phyloP scores from a whole-genome alignment of 768 basidiomycete genomes.

The Cystofilobasidium macerans region DNA sequence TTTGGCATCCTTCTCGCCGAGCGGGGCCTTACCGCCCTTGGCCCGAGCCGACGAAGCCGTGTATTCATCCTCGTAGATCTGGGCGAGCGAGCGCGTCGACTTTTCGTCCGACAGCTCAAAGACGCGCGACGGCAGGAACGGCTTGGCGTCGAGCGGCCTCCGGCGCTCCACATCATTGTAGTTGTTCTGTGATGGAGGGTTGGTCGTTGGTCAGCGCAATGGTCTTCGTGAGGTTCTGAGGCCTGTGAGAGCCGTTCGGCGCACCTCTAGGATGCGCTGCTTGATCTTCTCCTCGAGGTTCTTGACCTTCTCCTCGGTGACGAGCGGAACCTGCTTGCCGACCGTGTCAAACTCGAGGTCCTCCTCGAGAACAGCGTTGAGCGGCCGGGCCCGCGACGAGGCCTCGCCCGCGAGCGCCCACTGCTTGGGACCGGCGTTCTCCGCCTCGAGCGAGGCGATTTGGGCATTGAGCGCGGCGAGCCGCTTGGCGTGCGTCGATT shows the following conservation, averaged over 20 bases:
- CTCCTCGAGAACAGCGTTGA: slow-evolving; percentile 83
- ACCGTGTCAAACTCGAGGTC: slow-evolving; percentile 90
- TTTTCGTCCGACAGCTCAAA: slow-evolving; percentile 83
- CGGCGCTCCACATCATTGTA: slow-evolving; percentile 91
- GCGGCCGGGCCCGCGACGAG: slow-evolving; percentile 64
- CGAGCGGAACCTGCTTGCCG: slow-evolving; percentile 70
- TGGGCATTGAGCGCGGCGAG: slow-evolving; percentile 61
- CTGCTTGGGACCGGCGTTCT: slow-evolving; percentile 78
- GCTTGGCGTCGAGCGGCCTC: slow-evolving; percentile 63
- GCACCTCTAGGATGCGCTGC: slow-evolving; percentile 63
- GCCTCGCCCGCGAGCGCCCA: slow-evolving; percentile 93
- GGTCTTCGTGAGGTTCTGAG: background rate
- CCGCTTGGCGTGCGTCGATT: slow-evolving; percentile 72
- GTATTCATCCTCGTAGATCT: slow-evolving; percentile 93
- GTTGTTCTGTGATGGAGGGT: slow-evolving; percentile 39
- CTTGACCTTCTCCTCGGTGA: slow-evolving; percentile 77
- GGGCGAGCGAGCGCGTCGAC: slow-evolving; percentile 76
- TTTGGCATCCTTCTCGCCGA: slow-evolving; percentile 77
- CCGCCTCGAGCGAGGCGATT: slow-evolving; percentile 67
- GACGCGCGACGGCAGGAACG: slow-evolving; percentile 79
- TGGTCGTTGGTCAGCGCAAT: background rate
- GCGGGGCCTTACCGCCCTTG: slow-evolving; percentile 42
- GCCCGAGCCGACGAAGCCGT: slow-evolving; percentile 46
- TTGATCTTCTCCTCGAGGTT: slow-evolving; percentile 84
- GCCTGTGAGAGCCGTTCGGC: slow-evolving; percentile 25